Evolutionary conservation across 1,139 yeast genomes (phyloP), one percentile per base, ranked within the genome.

Genomic region (Blastobotrys buckinghamii): DNA sequence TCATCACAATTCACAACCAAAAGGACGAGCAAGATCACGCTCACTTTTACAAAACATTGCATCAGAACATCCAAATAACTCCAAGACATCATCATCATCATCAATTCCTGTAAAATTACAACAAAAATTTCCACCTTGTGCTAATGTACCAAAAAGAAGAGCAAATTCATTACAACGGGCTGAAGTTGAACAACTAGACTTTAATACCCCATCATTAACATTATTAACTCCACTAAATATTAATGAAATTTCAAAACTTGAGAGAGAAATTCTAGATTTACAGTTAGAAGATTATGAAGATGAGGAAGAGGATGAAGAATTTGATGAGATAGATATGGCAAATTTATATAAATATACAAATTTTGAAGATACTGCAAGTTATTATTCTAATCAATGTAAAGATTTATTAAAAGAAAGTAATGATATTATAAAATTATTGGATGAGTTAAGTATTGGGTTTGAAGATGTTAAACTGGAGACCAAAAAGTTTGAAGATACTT

Each of bases 381-480:
- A 75, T n/a, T 61, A 66, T 34, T 51, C 63, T 5, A 57, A 55
- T 15, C 50, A 63, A 1, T 66, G 69, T 50, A 46, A 50, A 15
- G 49, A 55, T 1, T 69, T 82, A 44, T 63, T 77, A 0, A 53
- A 52, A 0, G 76, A 77, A 42, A 69, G 82, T 0, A 67, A 68
- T 16, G 53, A 58, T 0, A 72, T 82, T 6, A 63, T 78, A 20
- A 56, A 56, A 1, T 68, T 71, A 24, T 66, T 82, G 38, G 69
- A 73, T 30, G 62, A 67, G 0, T 66, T 84, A 48, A 70, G 78
- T 8, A 49, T 58, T 1, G 78, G 77, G 41, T 81, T 82, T 59
- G 75, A 75, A 49, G 70, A 74, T 19, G 86, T 85, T 6, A 69
- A 78, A 6, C 64, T 67, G 30, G 85, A 82, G 52, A 83, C 94